Base-by-base conservation (phyloP, 805 yeast genomes). In the Myxozyma mucilagina region DNA sequence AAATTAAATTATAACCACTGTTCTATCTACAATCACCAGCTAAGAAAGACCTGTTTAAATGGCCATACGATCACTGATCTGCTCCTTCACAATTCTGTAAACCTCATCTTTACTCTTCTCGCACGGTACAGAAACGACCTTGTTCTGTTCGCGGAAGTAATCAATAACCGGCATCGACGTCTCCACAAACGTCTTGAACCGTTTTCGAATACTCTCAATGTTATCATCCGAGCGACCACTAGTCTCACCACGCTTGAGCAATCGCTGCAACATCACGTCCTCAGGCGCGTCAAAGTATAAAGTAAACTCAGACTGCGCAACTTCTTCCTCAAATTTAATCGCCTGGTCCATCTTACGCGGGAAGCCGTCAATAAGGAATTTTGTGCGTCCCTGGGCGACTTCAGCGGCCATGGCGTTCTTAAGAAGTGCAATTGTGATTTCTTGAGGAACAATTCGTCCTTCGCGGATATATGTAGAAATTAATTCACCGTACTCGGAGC, bases 341-440 rank as follows among this genome's bases (percentile, higher is more conserved):
- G 98, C 98, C 78, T 93, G 99, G 76, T 94, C 98, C 97, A 94
- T 93, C 74, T 92, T 90, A 73, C 98, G 84, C 52, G 99, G 99
- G 82, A 94, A 93, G 0, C 99, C 99, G 74, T 93, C 99, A 56
- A 93, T 85, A 69, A 93, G 78, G 74, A 92, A 93, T 68, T 84
- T 84, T 56, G 79, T 80, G 29, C 76, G 75, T n/a, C 78, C 70
- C 50, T 63, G 39, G 11, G 50, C 43, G 52, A 68, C 63, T 16
- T 59, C 63, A 38, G 81, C 86, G 43, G 76, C 70, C 76, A 93
- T 91, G 9, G 97, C 96, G 64, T 87, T 86, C 69, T 87, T 83
- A 70, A 93, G 80, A 59, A 93, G 78, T 1, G 90, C 93, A 68
- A 93, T 81, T 1, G 99, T 94, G 57, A 93, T 87, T 66, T 82